These are phyloP conservation scores for Pisolithus tinctorius DNA, from an alignment of 768 basidiomycete genomes.

Conservation along the genomic window DNA sequence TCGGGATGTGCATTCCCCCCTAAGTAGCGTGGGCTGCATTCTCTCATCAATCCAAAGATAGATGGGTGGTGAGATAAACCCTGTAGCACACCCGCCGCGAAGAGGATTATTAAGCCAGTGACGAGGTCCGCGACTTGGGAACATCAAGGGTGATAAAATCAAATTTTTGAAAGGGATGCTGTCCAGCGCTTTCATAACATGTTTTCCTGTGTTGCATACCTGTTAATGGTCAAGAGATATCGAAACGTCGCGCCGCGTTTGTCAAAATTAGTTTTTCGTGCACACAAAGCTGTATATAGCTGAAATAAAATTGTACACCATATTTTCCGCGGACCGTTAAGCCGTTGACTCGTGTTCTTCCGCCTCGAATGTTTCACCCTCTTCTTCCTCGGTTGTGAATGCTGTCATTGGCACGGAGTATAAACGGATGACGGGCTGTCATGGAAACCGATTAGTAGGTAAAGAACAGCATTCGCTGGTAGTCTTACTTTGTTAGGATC, in stretches of 20 bases:
- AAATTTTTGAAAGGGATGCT: no score
- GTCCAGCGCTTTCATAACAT: no score
- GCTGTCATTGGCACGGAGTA: constrained; percentile 88
- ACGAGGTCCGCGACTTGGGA: no score
- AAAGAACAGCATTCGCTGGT: background rate
- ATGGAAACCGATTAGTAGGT: constrained; percentile 6
- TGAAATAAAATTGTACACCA: background rate
- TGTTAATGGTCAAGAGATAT: no score
- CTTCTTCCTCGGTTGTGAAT: constrained; percentile 80
- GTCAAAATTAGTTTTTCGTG: background rate
- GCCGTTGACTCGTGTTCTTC: constrained; percentile 34
- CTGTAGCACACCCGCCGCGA: no score
- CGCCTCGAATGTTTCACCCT: constrained; percentile 36
- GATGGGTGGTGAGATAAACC: no score
- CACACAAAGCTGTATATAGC: background rate
- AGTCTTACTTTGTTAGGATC: constrained; percentile 89
- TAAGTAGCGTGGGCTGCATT: no score
- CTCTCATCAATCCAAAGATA: no score
- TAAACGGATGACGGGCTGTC: constrained; percentile 85
- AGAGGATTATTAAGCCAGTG: no score
- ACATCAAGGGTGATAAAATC: no score
- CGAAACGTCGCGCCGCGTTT: background rate
- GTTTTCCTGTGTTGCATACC: no score
- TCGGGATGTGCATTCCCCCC: no score
- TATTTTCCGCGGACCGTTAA: constrained; percentile 12